phyloP scores from a whole-genome alignment of 441 rosid genomes.

The Bocquillonia castaneifolia region DNA sequence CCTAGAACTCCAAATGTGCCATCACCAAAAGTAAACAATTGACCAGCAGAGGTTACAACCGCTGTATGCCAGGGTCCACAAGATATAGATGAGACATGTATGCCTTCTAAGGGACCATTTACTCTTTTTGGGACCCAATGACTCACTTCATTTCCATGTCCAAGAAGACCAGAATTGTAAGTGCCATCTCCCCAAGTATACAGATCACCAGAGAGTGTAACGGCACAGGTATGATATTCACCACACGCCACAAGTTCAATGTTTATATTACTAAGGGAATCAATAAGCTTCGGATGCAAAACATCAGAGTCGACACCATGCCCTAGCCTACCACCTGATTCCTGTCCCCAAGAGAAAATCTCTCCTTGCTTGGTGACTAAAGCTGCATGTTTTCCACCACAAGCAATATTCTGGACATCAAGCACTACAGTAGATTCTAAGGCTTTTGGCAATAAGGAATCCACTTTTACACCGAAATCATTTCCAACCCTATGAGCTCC shows the following conservation, averaged over 20 bases:
- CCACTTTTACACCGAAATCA: slow-evolving; percentile 53
- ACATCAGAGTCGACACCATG: slow-evolving; percentile 91
- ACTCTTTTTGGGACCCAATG: slow-evolving; percentile 75
- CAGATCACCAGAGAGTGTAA: slow-evolving; percentile 93
- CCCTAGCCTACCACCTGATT: slow-evolving; percentile 95
- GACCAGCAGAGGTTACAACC: slow-evolving; percentile 87
- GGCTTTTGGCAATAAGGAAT: slow-evolving; percentile 80
- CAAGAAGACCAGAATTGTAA: slow-evolving; percentile 81
- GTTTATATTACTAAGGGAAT: slow-evolving; percentile 69
- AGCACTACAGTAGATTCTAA: slow-evolving; percentile 91
- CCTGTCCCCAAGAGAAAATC: slow-evolving; percentile 92
- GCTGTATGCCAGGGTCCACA: slow-evolving; percentile 99
- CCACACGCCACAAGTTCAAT: slow-evolving; percentile 94
- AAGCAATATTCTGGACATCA: slow-evolving; percentile 87
- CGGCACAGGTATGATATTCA: slow-evolving; percentile 90
- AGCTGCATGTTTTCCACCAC: slow-evolving; percentile 89
- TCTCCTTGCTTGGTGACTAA: slow-evolving; percentile 93
- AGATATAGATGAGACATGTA: slow-evolving; percentile 84
- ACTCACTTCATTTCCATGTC: slow-evolving; percentile 91
- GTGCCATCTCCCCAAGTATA: slow-evolving; percentile 95
- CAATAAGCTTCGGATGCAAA: slow-evolving; percentile 78
- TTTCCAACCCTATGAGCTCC: slow-evolving; percentile 68
- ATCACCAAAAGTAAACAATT: slow-evolving; percentile 93
- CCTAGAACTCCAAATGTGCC: slow-evolving; percentile 96
- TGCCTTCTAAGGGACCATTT: slow-evolving; percentile 84